Percentiles rank a stretch among this genome's conserved stretches.
These are phyloP conservation scores for Rhipidocladum racemiflorum DNA, from an alignment of 176 grass and related monocot genomes.

Conservation along the genomic window DNA sequence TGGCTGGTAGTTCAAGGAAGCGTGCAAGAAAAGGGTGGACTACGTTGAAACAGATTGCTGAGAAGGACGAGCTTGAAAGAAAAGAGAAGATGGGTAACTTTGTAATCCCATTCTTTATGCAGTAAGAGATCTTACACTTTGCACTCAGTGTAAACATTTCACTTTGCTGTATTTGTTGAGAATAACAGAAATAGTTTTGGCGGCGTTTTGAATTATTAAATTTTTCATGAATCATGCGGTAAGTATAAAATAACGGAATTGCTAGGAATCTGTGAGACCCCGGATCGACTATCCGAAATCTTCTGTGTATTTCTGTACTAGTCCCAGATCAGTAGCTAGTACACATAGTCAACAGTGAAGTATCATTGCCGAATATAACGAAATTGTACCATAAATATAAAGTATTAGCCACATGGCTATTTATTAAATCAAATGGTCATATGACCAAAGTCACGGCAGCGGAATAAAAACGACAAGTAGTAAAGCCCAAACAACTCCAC, in stretches of 20 bases:
- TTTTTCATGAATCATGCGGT: background rate
- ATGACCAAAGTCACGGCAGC: too few relatives aligned
- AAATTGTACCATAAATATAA: too few relatives aligned
- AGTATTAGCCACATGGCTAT: too few relatives aligned
- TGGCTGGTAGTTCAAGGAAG: conserved; percentile 53
- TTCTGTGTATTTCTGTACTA: too few relatives aligned
- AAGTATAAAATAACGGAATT: background rate
- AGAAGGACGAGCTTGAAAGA: conserved; percentile 52
- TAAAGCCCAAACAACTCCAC: too few relatives aligned
- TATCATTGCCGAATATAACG: too few relatives aligned
- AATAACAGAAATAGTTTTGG: background rate
- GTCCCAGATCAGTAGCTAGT: too few relatives aligned
- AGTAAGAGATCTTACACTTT: conserved; percentile 1
- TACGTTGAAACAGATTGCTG: conserved; percentile 68
- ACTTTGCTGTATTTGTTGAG: background rate
- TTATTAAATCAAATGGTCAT: too few relatives aligned
- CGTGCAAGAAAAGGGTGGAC: conserved; percentile 71
- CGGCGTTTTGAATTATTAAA: background rate
- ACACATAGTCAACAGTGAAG: too few relatives aligned
- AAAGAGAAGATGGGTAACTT: conserved; percentile 57
- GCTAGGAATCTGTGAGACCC: too few relatives aligned
- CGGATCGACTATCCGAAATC: too few relatives aligned
- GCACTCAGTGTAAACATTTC: background rate
- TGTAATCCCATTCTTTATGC: conserved; percentile 59
- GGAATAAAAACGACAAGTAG: too few relatives aligned